Evolutionary conservation across 768 basidiomycete genomes (phyloP).

Genomic region (Russula sp.): DNA sequence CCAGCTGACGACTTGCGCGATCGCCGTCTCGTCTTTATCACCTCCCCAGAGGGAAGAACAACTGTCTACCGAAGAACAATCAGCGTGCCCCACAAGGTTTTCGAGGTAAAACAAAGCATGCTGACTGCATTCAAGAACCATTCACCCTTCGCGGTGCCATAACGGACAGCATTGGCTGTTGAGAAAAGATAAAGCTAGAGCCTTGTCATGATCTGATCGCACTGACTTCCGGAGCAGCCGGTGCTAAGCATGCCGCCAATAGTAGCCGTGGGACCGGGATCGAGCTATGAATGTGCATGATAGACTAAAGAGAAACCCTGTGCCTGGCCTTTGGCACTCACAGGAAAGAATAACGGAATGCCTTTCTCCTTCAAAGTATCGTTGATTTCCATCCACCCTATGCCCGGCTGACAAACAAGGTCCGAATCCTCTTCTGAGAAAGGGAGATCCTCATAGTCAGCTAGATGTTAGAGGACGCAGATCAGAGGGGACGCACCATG

Average conservation of each 20-base stretch:
- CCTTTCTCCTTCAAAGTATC: conserved; percentile 57
- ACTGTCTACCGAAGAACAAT: conserved; percentile 52
- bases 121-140: conserved; percentile 83
- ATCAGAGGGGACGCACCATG: conserved; percentile 43
- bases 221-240: conserved; percentile 75
- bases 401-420: conserved; percentile 66
- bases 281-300: conserved; percentile 39
- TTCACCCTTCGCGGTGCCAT: conserved; percentile 84
- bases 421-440: conserved; percentile 58
- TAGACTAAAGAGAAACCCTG: neutral
- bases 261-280: conserved; percentile 72
- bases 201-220: neutral
- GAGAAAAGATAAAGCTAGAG: neutral
- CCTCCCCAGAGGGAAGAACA: conserved; percentile 80
- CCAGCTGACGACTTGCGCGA: conserved; percentile 84
- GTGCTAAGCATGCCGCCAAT: conserved; percentile 85
- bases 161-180: conserved; percentile 70
- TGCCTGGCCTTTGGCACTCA: conserved; percentile 25
- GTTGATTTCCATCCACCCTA: conserved; percentile 67
- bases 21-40: conserved; percentile 80
- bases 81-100: neutral
- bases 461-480: neutral
- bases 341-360: conserved; percentile 81
- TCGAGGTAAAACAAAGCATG: conserved; percentile 3
- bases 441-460: neutral